phyloP scores from a whole-genome alignment of 441 rosid species.

The Mallotus repandus region DNA sequence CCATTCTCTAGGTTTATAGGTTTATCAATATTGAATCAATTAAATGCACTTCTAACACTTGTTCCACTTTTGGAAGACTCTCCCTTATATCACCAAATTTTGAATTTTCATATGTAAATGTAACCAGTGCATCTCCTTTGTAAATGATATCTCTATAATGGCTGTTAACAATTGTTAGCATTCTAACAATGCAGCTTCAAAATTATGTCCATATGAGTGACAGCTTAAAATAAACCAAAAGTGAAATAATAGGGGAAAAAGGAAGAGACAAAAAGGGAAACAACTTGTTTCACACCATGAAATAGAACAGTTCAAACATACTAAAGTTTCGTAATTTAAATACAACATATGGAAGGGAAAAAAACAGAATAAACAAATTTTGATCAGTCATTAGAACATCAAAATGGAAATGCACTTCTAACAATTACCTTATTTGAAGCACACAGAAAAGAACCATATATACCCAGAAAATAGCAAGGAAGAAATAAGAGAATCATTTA shows the following conservation, averaged over 20 bases:
- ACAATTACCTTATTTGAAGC: background rate
- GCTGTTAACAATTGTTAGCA: background rate
- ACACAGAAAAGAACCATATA: constrained; percentile 7
- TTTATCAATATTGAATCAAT: too few relatives aligned
- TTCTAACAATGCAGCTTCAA: background rate
- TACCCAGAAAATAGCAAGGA: background rate
- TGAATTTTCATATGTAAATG: too few relatives aligned
- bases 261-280: background rate
- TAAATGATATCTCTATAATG: too few relatives aligned
- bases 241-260: background rate
- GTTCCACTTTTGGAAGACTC: too few relatives aligned
- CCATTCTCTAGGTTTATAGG: too few relatives aligned
- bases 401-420: background rate
- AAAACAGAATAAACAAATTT: background rate
- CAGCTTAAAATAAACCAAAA: background rate
- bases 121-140: too few relatives aligned
- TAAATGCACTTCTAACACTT: too few relatives aligned
- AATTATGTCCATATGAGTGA: background rate
- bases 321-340: background rate
- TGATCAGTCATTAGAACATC: background rate
- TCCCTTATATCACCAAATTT: too few relatives aligned
- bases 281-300: background rate
- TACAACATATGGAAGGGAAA: background rate
- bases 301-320: constrained; percentile 9
- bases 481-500: constrained; percentile 34